Evolutionary conservation across 2,329 filamentous ascomycete species (phyloP).

Genomic region (Rasamsonia emersonii): DNA sequence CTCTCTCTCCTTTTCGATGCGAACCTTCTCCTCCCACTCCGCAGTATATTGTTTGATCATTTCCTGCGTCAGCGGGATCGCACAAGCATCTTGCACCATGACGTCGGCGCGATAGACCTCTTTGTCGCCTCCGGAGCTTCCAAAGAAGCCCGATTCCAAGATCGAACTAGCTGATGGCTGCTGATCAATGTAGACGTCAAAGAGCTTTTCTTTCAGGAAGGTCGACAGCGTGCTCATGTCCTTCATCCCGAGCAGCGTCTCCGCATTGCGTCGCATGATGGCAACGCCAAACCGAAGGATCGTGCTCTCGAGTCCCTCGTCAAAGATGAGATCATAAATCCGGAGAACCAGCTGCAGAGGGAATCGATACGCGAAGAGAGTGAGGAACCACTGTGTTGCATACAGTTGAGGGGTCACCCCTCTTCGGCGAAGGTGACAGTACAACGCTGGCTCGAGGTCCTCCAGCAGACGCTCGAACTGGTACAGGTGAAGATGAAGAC

Average conservation of each 20-base stretch:
- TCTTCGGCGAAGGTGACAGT: slow-evolving; percentile 83
- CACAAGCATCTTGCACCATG: slow-evolving; percentile 85
- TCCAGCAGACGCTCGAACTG: slow-evolving; percentile 92
- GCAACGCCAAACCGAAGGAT: slow-evolving; percentile 92
- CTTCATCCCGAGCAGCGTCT: slow-evolving; percentile 68
- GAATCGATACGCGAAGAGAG: slow-evolving; percentile 96
- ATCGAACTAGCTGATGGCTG: slow-evolving; percentile 87
- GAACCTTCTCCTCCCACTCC: slow-evolving; percentile 90
- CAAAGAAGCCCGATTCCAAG: slow-evolving; percentile 94
- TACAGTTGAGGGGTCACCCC: slow-evolving; percentile 88
- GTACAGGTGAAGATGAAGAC: slow-evolving; percentile 84
- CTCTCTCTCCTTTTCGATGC: slow-evolving; percentile 72
- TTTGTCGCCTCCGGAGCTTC: slow-evolving; percentile 83
- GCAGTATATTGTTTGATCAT: slow-evolving; percentile 68
- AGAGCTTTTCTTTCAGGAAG: slow-evolving; percentile 87
- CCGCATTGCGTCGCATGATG: slow-evolving; percentile 88
- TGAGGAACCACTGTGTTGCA: slow-evolving; percentile 98
- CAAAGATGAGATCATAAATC: slow-evolving; percentile 91
- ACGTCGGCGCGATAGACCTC: slow-evolving; percentile 93
- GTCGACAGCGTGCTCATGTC: slow-evolving; percentile 85
- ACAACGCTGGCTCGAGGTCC: slow-evolving; percentile 86
- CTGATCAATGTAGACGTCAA: slow-evolving; percentile 95
- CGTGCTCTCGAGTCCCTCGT: slow-evolving; percentile 77
- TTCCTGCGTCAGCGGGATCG: slow-evolving; percentile 74
- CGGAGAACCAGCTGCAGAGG: slow-evolving; percentile 90